Evolutionary conservation across 2,329 filamentous ascomycete species (phyloP), one percentile per base, ranked within the genome.

Genomic region (Penicillium hesseltinei): DNA sequence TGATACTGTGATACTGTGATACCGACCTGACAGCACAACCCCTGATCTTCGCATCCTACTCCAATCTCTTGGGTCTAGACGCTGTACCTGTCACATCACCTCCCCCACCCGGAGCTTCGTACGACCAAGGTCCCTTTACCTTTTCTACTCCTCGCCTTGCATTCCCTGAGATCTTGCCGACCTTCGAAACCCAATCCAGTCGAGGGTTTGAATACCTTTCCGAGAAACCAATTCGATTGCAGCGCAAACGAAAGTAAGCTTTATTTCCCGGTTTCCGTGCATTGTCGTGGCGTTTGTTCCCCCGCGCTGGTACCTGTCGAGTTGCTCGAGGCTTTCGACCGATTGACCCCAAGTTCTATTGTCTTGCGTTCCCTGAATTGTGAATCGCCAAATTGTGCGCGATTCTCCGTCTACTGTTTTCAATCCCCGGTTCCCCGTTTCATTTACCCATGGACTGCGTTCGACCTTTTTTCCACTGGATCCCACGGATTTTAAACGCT

Each of bases 201-300:
- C 25, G 25, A 53, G 33, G 50, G 25, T 13, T 44, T 38, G 13
- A 35, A 33, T n/a, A 5, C 6, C 38, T 27, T 54, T 6, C n/a
- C n/a, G 38, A 33, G 10, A 29, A n/a, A 21, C 33, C 46, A 43
- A 59, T 56, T 53, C 23, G 45, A 56, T 39, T 39, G 45, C 53
- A 44, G 53, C 50, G 52, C 59, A 60, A 60, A 56, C 51, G 21
- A 62, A 63, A 54, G 61, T 62, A 62, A 63, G 61, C 55, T 59
- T 49, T 33, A n/a, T 39, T 36, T 38, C 44, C 43, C 51, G 39
- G 39, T 49, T 44, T 46, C 21, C 33, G 29, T 45, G 29, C 15
- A 7, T 39, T 39, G 17, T 43, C 35, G 46, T 39, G 45, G 25
- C 53, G 45, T 50, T 48, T 49, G 44, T 25, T 38, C 43, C 19